Evolutionary conservation across 2,329 filamentous ascomycete species (phyloP).

Genomic region (Colletotrichum salicis): DNA sequence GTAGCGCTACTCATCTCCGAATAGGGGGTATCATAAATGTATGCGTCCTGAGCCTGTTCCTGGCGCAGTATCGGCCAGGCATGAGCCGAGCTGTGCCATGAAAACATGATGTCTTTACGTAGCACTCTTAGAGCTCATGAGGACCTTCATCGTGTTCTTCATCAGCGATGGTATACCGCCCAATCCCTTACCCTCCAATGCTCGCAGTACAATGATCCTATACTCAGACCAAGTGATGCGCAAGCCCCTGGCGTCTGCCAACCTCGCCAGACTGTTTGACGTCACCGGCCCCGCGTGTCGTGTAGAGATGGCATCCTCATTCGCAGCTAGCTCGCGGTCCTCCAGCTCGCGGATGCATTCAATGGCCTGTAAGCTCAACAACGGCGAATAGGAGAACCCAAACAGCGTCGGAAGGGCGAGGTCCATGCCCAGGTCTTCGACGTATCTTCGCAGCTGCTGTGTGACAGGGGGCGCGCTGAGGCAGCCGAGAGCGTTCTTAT

Average conservation of each 20-base stretch:
- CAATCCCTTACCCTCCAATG: constrained; percentile 72
- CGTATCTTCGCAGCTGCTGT: constrained; percentile 58
- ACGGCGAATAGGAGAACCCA: constrained; percentile 68
- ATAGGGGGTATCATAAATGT: constrained; percentile 8
- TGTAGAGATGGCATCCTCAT: constrained; percentile 50
- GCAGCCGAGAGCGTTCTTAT: constrained; percentile 71
- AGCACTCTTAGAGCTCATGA: constrained; percentile 60
- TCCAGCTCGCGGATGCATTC: constrained; percentile 66
- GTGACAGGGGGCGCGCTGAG: constrained; percentile 58
- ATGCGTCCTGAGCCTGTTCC: neutral
- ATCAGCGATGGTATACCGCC: constrained; percentile 76
- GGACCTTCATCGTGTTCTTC: constrained; percentile 82
- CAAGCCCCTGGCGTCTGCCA: constrained; percentile 74
- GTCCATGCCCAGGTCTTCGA: constrained; percentile 58
- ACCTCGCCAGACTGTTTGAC: constrained; percentile 69
- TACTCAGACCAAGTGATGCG: constrained; percentile 79
- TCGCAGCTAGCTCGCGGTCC: constrained; percentile 59
- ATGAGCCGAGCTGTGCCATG: neutral
- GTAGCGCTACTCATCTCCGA: neutral
- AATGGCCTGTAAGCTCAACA: constrained; percentile 66
- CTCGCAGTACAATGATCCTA: constrained; percentile 75
- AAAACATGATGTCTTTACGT: neutral
- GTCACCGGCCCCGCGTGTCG: constrained; percentile 77
- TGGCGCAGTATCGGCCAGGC: neutral
- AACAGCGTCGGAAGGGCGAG: constrained; percentile 62